Base-by-base conservation (phyloP, 352 stramenopile species). In the Phytopythium ostracodes region DNA sequence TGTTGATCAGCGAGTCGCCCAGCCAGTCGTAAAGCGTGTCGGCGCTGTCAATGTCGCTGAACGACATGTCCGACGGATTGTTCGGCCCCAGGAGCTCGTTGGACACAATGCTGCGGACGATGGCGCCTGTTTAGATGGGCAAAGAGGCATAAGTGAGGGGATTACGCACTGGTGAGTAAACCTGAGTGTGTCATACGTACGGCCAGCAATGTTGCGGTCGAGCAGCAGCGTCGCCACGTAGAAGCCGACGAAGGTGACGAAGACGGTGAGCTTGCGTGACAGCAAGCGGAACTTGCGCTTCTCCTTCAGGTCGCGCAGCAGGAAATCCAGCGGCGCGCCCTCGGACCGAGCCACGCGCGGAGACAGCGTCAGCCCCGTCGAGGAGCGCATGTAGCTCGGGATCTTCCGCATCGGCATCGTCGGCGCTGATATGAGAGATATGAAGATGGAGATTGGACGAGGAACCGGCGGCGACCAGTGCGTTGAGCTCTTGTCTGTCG, bases 221-320 rank as follows among this genome's bases (percentile, higher is more conserved):
- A 91, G 64, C 24, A 90, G 62, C 8, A 90, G 63, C 27, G 81
- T 78, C 0, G 73, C 62, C 42, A 88, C 65, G 65, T 91, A 91
- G 36, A 89, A 71, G 38, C n/a, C 61, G 40, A 88, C 74, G 52
- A 91, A 89, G 0, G 77, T 81, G 35, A 91, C 79, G 52, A 91
- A 91, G 7, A 79, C 67, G 0, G 74, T 69, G 17, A 91, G 72
- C 44, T 91, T 89, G 44, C 81, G 70, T 17, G 79, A 83, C 6
- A 91, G 66, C 15, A 88, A 53, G 9, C 81, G 72, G 59, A 89
- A 88, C 46, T 89, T 87, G 56, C 81, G 79, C 57, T 91, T 89
- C 40, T 89, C 79, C 53, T 84, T 81, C 58, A 89, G 72, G 24
- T 87, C 77, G 38, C 77, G 69, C 9, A 84, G 56, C 46, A 91